Evolutionary conservation across 805 yeast genomes (phyloP).

Genomic region (Hanseniaspora thailandica): DNA sequence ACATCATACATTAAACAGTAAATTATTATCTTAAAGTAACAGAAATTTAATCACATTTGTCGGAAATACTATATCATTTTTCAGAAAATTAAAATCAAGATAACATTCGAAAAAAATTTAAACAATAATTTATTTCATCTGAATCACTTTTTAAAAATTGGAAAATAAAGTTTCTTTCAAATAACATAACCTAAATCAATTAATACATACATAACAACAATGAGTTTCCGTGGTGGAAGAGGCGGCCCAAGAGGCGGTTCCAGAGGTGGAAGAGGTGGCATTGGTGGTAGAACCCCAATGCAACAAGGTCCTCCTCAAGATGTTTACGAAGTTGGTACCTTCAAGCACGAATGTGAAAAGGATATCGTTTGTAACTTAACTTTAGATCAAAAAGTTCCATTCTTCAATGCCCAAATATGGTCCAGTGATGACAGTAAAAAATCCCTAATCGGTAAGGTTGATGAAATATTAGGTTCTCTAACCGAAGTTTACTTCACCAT

Average conservation of each 20-base stretch:
- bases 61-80: not conserved
- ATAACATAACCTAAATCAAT: not conserved
- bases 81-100: not conserved
- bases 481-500: slow-evolving; percentile 97
- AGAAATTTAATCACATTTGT: not conserved
- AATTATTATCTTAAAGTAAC: not conserved
- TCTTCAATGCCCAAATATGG: slow-evolving; percentile 96
- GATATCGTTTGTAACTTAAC: slow-evolving; percentile 87
- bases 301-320: slow-evolving; percentile 95
- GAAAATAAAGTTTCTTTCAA: slow-evolving; percentile 8
- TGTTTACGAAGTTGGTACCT: slow-evolving; percentile 89
- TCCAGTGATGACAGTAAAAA: slow-evolving; percentile 61
- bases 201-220: slow-evolving; percentile 16
- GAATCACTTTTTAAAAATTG: not conserved
- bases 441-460: slow-evolving; percentile 92
- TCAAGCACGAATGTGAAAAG: slow-evolving; percentile 87
- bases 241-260: slow-evolving; percentile 37
- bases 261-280: slow-evolving; percentile 39
- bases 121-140: not conserved
- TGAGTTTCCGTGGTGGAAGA: slow-evolving; percentile 36
- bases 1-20: not conserved
- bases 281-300: slow-evolving; percentile 58
- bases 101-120: not conserved
- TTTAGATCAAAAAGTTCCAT: slow-evolving; percentile 86
- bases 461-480: slow-evolving; percentile 93